Evolutionary conservation across 768 basidiomycete genomes (phyloP).

Genomic region (Tricholoma bakamatsutake): DNA sequence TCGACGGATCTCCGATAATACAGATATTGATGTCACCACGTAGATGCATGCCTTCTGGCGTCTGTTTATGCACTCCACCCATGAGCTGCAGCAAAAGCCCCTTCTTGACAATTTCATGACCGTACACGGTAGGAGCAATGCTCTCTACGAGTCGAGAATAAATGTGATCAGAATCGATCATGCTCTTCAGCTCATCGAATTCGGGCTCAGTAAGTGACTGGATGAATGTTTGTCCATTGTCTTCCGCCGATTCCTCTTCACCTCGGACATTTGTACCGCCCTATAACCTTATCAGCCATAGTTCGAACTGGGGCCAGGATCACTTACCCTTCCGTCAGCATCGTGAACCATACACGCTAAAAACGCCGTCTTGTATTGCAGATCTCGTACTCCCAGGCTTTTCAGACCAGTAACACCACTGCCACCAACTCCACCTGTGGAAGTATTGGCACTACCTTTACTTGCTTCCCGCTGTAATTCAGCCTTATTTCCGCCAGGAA

Average conservation of each 20-base stretch:
- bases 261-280: slow-evolving; percentile 85
- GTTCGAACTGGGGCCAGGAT: neutral
- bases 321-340: slow-evolving; percentile 78
- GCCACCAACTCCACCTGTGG: slow-evolving; percentile 60
- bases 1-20: slow-evolving; percentile 95
- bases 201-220: slow-evolving; percentile 89
- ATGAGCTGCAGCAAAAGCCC: slow-evolving; percentile 93
- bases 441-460: slow-evolving; percentile 51
- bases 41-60: slow-evolving; percentile 94
- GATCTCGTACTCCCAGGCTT: slow-evolving; percentile 87
- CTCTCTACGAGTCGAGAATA: slow-evolving; percentile 90
- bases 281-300: slow-evolving; percentile 31
- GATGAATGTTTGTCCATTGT: slow-evolving; percentile 79
- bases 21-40: slow-evolving; percentile 98
- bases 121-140: slow-evolving; percentile 97
- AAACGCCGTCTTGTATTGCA: slow-evolving; percentile 99
- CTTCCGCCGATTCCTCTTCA: slow-evolving; percentile 76
- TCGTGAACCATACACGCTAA: slow-evolving; percentile 96
- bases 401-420: slow-evolving; percentile 93
- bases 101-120: slow-evolving; percentile 99
- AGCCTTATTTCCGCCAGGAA: slow-evolving; percentile 90
- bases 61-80: slow-evolving; percentile 98
- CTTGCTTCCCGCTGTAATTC: slow-evolving; percentile 85
- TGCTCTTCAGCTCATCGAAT: slow-evolving; percentile 88
- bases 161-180: slow-evolving; percentile 94